Percentiles rank a stretch among this genome's conserved stretches.
phyloP scores from a whole-genome alignment of 2,329 filamentous ascomycete genomes.

The Claviceps fusiformis region DNA sequence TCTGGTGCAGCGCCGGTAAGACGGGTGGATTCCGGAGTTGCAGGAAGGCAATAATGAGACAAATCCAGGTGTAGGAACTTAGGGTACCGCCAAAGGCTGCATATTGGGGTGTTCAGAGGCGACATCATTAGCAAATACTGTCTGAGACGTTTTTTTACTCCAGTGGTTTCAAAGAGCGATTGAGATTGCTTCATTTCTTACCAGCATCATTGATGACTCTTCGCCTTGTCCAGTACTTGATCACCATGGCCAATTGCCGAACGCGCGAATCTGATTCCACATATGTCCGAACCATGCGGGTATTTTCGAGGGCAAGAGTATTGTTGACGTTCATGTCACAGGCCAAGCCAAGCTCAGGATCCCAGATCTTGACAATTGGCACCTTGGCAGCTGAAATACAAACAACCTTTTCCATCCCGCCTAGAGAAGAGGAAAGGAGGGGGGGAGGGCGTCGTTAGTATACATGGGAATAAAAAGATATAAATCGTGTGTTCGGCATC shows the following conservation, averaged over 20 bases:
- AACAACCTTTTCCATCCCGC: slow-evolving; percentile 92
- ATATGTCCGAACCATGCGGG: slow-evolving; percentile 94
- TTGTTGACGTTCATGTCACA: slow-evolving; percentile 99
- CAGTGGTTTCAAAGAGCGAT: neutral
- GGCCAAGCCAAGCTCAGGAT: slow-evolving; percentile 75
- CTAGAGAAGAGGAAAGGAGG: slow-evolving; percentile 31
- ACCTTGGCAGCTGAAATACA: slow-evolving; percentile 93
- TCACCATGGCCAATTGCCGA: slow-evolving; percentile 83
- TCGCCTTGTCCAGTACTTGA: slow-evolving; percentile 94
- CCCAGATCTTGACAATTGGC: slow-evolving; percentile 97
- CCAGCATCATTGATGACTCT: slow-evolving; percentile 93
- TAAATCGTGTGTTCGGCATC: neutral
- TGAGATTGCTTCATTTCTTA: slow-evolving; percentile 24
- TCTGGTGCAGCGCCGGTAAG: slow-evolving; percentile 71
- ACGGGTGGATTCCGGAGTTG: slow-evolving; percentile 77
- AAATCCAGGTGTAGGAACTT: slow-evolving; percentile 99
- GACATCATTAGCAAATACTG: slow-evolving; percentile 9
- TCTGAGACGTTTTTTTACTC: neutral
- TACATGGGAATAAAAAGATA: neutral
- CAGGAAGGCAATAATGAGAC: slow-evolving; percentile 91
- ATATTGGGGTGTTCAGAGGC: neutral
- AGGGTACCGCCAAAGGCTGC: slow-evolving; percentile 82
- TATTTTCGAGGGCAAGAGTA: slow-evolving; percentile 86
- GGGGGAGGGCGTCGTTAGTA: neutral
- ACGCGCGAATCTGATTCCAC: slow-evolving; percentile 86